Evolutionary conservation across 495 filamentous ascomycete genomes (phyloP).

Genomic region (Podospora pseudocomata): DNA sequence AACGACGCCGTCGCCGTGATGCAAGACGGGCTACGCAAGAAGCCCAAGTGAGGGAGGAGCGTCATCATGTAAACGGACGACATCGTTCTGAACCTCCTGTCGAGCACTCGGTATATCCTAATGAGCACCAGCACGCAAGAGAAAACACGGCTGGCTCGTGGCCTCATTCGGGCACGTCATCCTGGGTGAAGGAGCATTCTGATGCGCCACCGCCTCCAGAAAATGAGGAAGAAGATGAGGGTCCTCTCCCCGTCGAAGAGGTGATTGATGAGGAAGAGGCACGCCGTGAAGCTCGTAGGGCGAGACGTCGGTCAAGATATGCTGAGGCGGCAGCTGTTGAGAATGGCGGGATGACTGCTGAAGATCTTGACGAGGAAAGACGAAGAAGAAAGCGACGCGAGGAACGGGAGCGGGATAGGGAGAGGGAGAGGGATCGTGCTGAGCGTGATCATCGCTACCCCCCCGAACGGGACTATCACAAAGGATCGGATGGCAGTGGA

Average conservation of each 20-base stretch:
- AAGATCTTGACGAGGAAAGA: conserved; percentile 42
- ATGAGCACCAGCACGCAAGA: conserved; percentile 31
- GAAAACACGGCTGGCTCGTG: conserved; percentile 43
- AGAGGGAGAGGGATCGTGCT: conserved; percentile 16
- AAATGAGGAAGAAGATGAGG: conserved; percentile 25
- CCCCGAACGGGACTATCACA: conserved; percentile 31
- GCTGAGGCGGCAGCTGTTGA: conserved; percentile 29
- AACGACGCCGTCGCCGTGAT: conserved; percentile 49
- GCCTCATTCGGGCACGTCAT: conserved; percentile 55
- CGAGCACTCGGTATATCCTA: conserved; percentile 42
- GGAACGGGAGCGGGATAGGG: conserved; percentile 19
- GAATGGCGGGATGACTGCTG: conserved; percentile 23
- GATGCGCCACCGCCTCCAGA: conserved; percentile 53
- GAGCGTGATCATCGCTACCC: not conserved
- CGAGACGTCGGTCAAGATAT: conserved; percentile 44
- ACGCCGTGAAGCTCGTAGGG: conserved; percentile 43
- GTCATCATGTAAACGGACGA: conserved; percentile 11
- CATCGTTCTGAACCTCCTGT: conserved; percentile 37
- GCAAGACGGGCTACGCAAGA: conserved; percentile 43
- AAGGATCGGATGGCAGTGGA: conserved; percentile 44
- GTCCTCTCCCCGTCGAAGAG: conserved; percentile 21
- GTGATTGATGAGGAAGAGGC: conserved; percentile 44
- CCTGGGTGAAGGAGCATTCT: conserved; percentile 59
- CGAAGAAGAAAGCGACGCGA: conserved; percentile 46
- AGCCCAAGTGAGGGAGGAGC: conserved; percentile 22